A percentile compares a stretch with the other conserved stretches of the same genome.
Conservation (phyloP, 2,329 filamentous ascomycete genomes). For the Lasiodiplodia theobromae region DNA sequence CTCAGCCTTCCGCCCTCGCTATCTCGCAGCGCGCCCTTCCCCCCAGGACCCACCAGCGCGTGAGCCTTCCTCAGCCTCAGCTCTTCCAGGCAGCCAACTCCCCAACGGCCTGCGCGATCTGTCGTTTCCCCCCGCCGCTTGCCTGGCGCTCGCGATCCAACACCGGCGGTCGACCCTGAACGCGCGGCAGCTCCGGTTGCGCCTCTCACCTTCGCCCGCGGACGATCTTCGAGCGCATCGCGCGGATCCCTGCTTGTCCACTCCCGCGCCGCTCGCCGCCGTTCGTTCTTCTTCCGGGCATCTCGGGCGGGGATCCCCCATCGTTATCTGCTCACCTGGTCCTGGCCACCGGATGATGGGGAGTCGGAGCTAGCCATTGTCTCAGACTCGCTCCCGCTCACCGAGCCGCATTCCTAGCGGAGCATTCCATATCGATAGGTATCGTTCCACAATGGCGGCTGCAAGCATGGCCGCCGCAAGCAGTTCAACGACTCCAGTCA, state of each 20-base stretch:
- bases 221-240: constrained; percentile 13
- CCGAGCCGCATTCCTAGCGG: constrained; percentile 26
- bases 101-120: constrained; percentile 22
- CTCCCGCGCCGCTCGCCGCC: constrained; percentile 4
- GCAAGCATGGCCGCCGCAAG: constrained; percentile 25
- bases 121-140: constrained; percentile 10
- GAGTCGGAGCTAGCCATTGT: constrained; percentile 28
- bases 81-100: constrained; percentile 16
- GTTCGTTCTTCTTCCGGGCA: not conserved
- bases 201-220: constrained; percentile 1
- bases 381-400: constrained; percentile 21
- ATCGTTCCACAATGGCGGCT: constrained; percentile 25
- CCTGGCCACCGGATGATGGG: constrained; percentile 20
- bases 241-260: constrained; percentile 16
- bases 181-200: constrained; percentile 14
- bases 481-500: constrained; percentile 11
- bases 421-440: constrained; percentile 28
- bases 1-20: constrained; percentile 4
- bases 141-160: not conserved
- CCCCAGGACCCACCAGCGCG: constrained; percentile 26
- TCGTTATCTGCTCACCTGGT: constrained; percentile 16
- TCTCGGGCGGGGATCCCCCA: constrained; percentile 17
- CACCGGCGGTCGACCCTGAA: constrained; percentile 12
- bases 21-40: constrained; percentile 6
- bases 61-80: constrained; percentile 18